These are phyloP conservation scores for Phialophora expanda DNA, from an alignment of 2,329 filamentous ascomycete species.

Conservation along the genomic window DNA sequence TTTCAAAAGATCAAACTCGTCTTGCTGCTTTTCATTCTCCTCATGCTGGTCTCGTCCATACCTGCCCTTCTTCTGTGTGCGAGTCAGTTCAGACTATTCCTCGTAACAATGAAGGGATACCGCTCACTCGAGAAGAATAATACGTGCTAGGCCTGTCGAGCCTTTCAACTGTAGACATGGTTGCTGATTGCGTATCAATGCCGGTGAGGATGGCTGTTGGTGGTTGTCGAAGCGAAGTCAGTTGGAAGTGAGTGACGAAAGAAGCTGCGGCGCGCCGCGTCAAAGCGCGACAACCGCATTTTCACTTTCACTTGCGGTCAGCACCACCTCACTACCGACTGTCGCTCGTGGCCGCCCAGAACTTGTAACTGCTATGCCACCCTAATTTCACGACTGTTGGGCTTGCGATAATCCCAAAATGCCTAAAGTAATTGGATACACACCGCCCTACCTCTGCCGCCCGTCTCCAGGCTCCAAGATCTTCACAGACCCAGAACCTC, in stretches of 20 bases:
- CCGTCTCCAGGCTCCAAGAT: constrained; percentile 77
- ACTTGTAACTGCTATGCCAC: not conserved
- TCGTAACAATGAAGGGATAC: not conserved
- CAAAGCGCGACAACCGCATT: constrained; percentile 11
- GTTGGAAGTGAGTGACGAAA: constrained; percentile 14
- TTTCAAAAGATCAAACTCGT: constrained; percentile 76
- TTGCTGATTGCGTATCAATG: constrained; percentile 10
- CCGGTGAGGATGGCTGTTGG: constrained; percentile 1
- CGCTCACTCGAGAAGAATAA: constrained; percentile 76
- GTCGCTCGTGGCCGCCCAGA: not conserved
- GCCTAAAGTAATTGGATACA: constrained; percentile 85
- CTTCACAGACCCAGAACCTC: constrained; percentile 64
- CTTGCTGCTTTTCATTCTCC: constrained; percentile 59
- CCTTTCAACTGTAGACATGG: constrained; percentile 78
- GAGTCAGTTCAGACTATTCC: constrained; percentile 10
- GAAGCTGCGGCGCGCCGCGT: constrained; percentile 16
- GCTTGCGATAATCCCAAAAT: constrained; percentile 57
- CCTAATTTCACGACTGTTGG: not conserved
- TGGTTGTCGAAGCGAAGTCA: not conserved
- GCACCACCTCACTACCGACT: not conserved
- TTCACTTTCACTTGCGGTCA: constrained; percentile 9
- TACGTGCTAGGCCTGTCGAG: constrained; percentile 96
- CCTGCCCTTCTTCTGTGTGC: constrained; percentile 71
- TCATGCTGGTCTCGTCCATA: constrained; percentile 63
- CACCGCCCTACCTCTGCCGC: constrained; percentile 82